A percentile compares a stretch with the other conserved stretches of the same genome.
phyloP scores from a whole-genome alignment of 2,329 filamentous ascomycete species.

The Diplodia intermedia region DNA sequence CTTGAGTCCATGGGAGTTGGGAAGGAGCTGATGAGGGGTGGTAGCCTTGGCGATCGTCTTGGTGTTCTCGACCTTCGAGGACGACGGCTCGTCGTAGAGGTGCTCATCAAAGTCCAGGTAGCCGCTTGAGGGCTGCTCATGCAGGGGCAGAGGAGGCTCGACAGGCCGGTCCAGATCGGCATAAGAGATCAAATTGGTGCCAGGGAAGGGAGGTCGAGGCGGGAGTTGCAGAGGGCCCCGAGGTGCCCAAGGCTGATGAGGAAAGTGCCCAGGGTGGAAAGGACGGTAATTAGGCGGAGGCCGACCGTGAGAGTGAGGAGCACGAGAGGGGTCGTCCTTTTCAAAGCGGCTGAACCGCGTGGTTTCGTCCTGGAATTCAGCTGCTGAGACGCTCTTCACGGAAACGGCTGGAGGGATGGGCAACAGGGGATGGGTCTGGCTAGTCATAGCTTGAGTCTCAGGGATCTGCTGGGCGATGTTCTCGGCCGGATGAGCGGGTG shows the following conservation, averaged over 20 bases:
- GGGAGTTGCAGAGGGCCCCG: not conserved
- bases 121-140: not conserved
- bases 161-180: constrained; percentile 1
- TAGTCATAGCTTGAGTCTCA: too few relatives aligned
- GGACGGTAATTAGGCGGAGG: not conserved
- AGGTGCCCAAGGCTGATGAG: not conserved
- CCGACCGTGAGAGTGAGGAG: not conserved
- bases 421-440: not conserved
- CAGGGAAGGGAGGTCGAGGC: not conserved
- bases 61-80: not conserved
- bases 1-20: not conserved
- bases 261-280: not conserved
- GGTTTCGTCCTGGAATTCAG: not conserved
- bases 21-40: not conserved
- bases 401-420: not conserved
- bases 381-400: not conserved
- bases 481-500: not conserved
- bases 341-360: constrained; percentile 13
- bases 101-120: not conserved
- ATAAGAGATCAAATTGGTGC: not conserved
- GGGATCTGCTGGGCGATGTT: too few relatives aligned
- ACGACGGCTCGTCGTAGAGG: constrained; percentile 15
- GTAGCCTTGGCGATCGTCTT: not conserved
- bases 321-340: not conserved
- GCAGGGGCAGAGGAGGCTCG: not conserved